Evolutionary conservation across 176 grass and related monocot genomes (phyloP).

Genomic region (Oryza meyeriana): DNA sequence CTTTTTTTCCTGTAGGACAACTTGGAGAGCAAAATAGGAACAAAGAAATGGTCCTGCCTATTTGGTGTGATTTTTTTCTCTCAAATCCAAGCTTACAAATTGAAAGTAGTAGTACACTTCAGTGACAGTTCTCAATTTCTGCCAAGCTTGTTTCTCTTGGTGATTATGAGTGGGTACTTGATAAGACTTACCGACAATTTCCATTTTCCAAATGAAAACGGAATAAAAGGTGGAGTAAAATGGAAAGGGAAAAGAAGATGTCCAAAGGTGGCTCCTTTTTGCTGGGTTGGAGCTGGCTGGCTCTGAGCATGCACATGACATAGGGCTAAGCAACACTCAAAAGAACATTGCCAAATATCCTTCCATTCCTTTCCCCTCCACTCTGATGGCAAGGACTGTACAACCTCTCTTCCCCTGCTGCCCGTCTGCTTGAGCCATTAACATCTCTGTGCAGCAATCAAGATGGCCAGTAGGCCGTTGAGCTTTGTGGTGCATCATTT

Average conservation of each 20-base stretch:
- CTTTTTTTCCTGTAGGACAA: constrained; percentile 26
- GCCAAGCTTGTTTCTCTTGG: background rate
- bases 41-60: constrained; percentile 32
- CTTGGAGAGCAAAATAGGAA: constrained; percentile 34
- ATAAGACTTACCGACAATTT: background rate
- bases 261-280: constrained; percentile 49
- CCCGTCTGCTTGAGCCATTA: constrained; percentile 35
- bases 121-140: background rate
- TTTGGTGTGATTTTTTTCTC: background rate
- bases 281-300: constrained; percentile 56
- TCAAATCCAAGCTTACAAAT: background rate
- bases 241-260: constrained; percentile 24
- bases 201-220: background rate
- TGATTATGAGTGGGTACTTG: background rate
- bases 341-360: constrained; percentile 45
- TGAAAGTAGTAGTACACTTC: background rate
- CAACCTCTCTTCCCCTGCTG: background rate
- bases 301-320: constrained; percentile 68
- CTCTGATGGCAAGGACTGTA: constrained; percentile 9
- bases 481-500: constrained; percentile 38
- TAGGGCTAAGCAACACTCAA: constrained; percentile 37
- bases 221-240: background rate
- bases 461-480: constrained; percentile 54
- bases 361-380: constrained; percentile 10
- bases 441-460: constrained; percentile 48